Conservation (phyloP, 345 rosid genomes). For the Dimocarpus longan region DNA sequence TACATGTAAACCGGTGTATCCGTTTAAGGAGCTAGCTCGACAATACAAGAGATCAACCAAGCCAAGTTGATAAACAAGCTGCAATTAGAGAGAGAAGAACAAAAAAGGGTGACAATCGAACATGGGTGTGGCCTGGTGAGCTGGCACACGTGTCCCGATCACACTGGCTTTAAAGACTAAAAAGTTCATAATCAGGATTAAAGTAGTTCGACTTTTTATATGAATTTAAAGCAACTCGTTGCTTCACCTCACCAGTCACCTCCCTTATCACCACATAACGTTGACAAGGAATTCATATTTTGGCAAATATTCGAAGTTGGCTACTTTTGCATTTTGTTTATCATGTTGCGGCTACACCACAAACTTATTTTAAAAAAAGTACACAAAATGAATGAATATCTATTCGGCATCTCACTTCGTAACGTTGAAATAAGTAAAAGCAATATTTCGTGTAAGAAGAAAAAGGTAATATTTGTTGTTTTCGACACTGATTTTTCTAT, state of each 20-base stretch:
- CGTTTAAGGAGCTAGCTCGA: not conserved
- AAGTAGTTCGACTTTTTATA: slow-evolving; percentile 6
- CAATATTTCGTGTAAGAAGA: too few relatives aligned
- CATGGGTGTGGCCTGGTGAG: not conserved
- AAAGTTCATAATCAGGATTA: not conserved
- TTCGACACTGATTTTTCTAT: too few relatives aligned
- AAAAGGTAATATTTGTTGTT: too few relatives aligned
- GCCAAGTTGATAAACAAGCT: not conserved
- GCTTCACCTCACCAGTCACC: not conserved
- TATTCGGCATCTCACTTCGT: too few relatives aligned
- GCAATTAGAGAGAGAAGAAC: not conserved
- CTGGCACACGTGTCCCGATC: not conserved
- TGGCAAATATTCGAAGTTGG: not conserved
- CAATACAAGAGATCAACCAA: not conserved
- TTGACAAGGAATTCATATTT: not conserved
- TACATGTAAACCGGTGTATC: not conserved
- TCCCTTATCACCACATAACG: not conserved
- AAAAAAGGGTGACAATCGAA: not conserved
- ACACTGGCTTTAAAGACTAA: not conserved
- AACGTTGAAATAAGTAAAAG: too few relatives aligned
- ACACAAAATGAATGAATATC: too few relatives aligned
- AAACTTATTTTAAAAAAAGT: too few relatives aligned
- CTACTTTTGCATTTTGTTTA: not conserved
- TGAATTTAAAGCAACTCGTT: not conserved
- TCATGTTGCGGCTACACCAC: not conserved